Percentiles rank a stretch among this genome's conserved stretches.
Evolutionary conservation across 2,329 filamentous ascomycete genomes (phyloP).

Genomic region (Beauveria sp.): DNA sequence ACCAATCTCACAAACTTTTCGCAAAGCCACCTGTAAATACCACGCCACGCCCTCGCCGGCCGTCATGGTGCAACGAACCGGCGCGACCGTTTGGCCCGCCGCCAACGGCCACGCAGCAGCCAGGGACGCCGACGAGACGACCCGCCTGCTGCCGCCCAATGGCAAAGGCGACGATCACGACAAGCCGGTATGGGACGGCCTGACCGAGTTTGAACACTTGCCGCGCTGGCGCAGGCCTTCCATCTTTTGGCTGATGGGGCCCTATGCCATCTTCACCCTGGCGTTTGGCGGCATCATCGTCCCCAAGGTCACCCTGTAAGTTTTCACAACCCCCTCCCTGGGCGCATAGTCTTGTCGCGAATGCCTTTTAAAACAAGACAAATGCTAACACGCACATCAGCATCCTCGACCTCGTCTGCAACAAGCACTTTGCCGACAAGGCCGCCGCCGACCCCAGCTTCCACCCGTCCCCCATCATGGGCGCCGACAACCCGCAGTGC

Average conservation of each 20-base stretch:
- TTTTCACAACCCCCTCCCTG: not conserved
- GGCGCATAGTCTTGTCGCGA: not conserved
- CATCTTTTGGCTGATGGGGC: slow-evolving; percentile 73
- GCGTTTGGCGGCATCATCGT: slow-evolving; percentile 82
- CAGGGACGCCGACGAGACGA: slow-evolving; percentile 23
- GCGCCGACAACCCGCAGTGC: slow-evolving; percentile 70
- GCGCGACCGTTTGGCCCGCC: slow-evolving; percentile 6
- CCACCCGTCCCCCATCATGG: slow-evolving; percentile 54
- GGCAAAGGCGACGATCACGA: slow-evolving; percentile 14
- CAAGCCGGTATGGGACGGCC: slow-evolving; percentile 35
- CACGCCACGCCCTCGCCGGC: not conserved
- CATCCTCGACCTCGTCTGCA: slow-evolving; percentile 76
- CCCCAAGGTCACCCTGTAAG: slow-evolving; percentile 73
- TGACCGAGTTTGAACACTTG: slow-evolving; percentile 50
- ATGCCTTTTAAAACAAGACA: not conserved
- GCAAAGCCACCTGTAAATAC: not conserved
- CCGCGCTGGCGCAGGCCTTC: slow-evolving; percentile 58
- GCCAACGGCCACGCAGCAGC: slow-evolving; percentile 18
- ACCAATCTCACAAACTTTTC: not conserved
- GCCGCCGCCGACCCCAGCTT: slow-evolving; percentile 50
- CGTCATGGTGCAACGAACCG: slow-evolving; percentile 3
- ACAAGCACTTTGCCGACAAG: slow-evolving; percentile 68
- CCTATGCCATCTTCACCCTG: slow-evolving; percentile 73
- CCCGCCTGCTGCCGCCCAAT: slow-evolving; percentile 26
- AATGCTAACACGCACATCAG: slow-evolving; percentile 24